Percentiles rank a stretch among this genome's conserved stretches.
phyloP scores from a whole-genome alignment of 2,329 filamentous ascomycete genomes.

The Exutisphaerella laricina region DNA sequence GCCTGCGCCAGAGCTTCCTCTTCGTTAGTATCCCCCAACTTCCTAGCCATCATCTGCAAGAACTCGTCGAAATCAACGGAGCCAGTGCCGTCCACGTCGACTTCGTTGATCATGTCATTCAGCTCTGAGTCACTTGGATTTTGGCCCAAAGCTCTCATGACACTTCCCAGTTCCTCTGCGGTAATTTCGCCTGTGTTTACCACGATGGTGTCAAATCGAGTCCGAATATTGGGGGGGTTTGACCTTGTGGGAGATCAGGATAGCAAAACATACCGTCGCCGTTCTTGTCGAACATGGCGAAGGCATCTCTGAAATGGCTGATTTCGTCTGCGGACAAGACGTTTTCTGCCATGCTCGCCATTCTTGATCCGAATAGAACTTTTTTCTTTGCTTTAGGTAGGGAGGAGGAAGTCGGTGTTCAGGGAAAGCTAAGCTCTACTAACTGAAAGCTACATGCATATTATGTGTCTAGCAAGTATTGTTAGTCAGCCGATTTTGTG shows the following conservation, averaged over 20 bases:
- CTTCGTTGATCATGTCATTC: constrained; percentile 18
- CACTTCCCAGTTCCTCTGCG: constrained; percentile 15
- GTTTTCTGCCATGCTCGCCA: not conserved
- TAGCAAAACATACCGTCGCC: constrained; percentile 12
- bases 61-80: constrained; percentile 18
- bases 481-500: too few species aligned
- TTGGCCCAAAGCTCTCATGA: constrained; percentile 16
- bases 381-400: too few species aligned
- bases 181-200: constrained; percentile 15
- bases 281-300: constrained; percentile 11
- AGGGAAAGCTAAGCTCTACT: too few species aligned
- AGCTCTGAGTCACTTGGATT: constrained; percentile 16
- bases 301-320: not conserved
- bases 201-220: too few species aligned
- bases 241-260: not conserved
- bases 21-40: constrained; percentile 10
- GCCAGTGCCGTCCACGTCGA: constrained; percentile 16
- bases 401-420: too few species aligned
- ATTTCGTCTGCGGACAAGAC: not conserved
- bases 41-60: constrained; percentile 16
- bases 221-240: too few species aligned
- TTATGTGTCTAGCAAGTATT: too few species aligned
- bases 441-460: too few species aligned
- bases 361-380: too few species aligned
- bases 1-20: constrained; percentile 16